These are phyloP conservation scores for Dothideomycetes sp. DNA, from an alignment of 2,329 filamentous ascomycete species.

Conservation along the genomic window DNA sequence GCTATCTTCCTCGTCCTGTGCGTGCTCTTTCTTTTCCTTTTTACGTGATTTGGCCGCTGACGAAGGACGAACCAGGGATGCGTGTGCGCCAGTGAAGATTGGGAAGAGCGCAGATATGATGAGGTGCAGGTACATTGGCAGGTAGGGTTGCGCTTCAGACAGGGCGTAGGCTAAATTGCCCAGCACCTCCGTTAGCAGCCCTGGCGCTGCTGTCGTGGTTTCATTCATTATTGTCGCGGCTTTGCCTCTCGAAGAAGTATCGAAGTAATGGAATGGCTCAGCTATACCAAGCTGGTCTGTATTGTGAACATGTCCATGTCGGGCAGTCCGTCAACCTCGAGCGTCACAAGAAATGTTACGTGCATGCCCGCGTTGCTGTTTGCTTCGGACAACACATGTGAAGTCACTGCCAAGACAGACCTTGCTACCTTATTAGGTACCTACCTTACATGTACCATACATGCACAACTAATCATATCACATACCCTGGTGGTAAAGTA, in stretches of 20 bases:
- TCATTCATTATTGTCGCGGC: background rate
- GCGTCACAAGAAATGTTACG: background rate
- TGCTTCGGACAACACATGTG: background rate
- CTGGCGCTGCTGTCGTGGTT: slow-evolving; percentile 4
- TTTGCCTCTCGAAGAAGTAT: background rate
- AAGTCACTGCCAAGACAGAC: no score
- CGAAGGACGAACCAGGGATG: slow-evolving; percentile 70
- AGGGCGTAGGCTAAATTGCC: slow-evolving; percentile 9
- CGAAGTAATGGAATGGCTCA: background rate
- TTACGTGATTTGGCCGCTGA: slow-evolving; percentile 57
- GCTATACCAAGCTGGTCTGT: no score
- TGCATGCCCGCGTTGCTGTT: background rate
- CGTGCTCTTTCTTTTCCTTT: slow-evolving; percentile 21
- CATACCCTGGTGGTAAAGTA: no score
- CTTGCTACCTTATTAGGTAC: no score
- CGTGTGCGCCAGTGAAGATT: slow-evolving; percentile 76
- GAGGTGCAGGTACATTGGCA: slow-evolving; percentile 51
- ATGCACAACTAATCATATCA: no score
- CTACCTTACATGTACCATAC: no score
- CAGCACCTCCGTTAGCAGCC: slow-evolving; percentile 8
- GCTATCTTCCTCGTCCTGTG: slow-evolving; percentile 31
- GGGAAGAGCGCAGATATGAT: slow-evolving; percentile 63
- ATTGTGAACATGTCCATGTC: background rate
- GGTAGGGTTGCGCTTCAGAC: slow-evolving; percentile 9
- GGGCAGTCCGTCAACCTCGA: background rate